Base-by-base conservation (phyloP, 495 filamentous ascomycete genomes). In the Penicillium desertorum region DNA sequence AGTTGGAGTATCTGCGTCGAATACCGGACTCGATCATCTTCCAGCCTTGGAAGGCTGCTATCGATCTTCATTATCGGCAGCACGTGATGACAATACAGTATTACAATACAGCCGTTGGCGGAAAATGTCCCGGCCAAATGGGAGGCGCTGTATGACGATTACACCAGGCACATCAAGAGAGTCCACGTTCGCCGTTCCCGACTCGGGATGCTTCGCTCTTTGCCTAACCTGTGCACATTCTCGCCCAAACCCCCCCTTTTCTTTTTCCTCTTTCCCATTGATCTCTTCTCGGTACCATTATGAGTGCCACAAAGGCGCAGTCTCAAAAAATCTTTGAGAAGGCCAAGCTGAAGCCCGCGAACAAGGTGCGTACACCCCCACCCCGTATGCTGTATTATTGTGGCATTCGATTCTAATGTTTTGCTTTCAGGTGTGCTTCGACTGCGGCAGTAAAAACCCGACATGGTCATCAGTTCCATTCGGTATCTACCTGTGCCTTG, bases 291-390 rank as follows among this genome's bases (percentile, higher is more conserved):
- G 23, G 44, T 25, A 17, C 29, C 78, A 85, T 66, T 42, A 79
- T 97, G 92, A 89, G 84, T 74, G 94, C 94, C 70, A 87, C 90
- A 30, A 98, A 98, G 83, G 86, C 92, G 68, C 81, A 96, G 78
- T 96, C 92, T 71, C 89, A 95, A 74, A 92, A 92, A 77, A 90
- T 98, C 70, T 98, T 98, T 76, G 91, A 96, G 85, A 97, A 96
- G 81, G 79, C 98, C 71, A 95, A 93, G 79, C 77, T 86, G 47
- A 95, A 96, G 72, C 84, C 87, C 60, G 91, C 92, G 58, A 98
- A 98, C 79, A 96, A 92, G 82, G 92, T 92, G 74, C 68, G 83
- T 67, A 57, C 42, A 59, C 53, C 59, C 64, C 61, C 63, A 62
- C 62, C 61, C 61, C 55, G 59, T 47, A 49, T 48, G 45, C 46